A percentile compares a stretch with the other conserved stretches of the same genome.
phyloP scores from a whole-genome alignment of 441 rosid genomes.

The Euphorbia corollata region DNA sequence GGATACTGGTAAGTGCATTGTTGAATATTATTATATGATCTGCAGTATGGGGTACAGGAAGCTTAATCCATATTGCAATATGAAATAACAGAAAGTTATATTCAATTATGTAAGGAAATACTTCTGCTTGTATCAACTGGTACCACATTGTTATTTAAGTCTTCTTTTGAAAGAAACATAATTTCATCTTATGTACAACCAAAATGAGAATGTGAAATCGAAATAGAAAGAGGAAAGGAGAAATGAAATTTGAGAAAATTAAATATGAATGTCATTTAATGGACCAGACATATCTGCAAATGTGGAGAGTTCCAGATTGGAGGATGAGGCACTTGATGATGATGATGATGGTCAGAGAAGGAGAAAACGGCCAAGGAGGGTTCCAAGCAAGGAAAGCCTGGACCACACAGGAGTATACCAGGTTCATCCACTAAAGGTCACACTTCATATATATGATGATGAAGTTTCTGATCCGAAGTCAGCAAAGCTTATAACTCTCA shows the following conservation, averaged over 20 bases:
- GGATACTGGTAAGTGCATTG: constrained; percentile 43
- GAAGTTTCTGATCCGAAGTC: constrained; percentile 55
- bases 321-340: constrained; percentile 72
- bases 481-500: constrained; percentile 42
- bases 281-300: constrained; percentile 44
- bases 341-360: constrained; percentile 80
- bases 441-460: constrained; percentile 56
- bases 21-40: constrained; percentile 1
- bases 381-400: constrained; percentile 46
- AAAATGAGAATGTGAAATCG: not conserved
- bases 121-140: not conserved
- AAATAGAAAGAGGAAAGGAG: not conserved
- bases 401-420: constrained; percentile 57
- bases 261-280: constrained; percentile 13
- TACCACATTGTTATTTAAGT: not conserved
- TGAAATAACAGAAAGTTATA: not conserved
- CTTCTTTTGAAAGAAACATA: not conserved
- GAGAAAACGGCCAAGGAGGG: constrained; percentile 65
- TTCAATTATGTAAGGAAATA: not conserved
- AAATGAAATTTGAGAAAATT: not conserved
- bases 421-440: constrained; percentile 64
- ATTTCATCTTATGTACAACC: not conserved
- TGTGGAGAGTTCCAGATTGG: constrained; percentile 56
- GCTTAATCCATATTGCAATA: not conserved
- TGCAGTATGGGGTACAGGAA: not conserved